Base-by-base conservation (phyloP, 176 grass and related monocot species). In the Phragmites australis region DNA sequence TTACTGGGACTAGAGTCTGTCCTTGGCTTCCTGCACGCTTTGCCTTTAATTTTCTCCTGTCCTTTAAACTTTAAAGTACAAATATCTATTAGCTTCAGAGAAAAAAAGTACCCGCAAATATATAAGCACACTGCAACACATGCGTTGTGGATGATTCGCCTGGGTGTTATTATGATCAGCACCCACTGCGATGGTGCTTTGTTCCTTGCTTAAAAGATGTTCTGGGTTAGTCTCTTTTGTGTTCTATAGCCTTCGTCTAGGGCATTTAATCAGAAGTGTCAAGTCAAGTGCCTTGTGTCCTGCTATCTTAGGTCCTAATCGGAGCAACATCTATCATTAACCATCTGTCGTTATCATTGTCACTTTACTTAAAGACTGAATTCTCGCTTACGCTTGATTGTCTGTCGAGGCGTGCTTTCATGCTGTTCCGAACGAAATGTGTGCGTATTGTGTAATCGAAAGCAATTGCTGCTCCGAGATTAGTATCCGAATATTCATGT, bases 161-260 rank as follows among this genome's bases (percentile, higher is more conserved):
- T 22, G 8, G 72, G 45, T 14, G 58, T 41, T 70, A 86, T 85
- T 70, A 82, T 89, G 72, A 26, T 40, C 72, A 26, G 56, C 72
- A 64, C 82, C 48, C 31, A 8, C 56, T 31, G 72, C 63, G 8
- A 48, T 61, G 70, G 15, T 72, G 69, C 56, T 68, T 74, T 56
- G 81, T 77, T 59, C 77, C 72, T 89, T 86, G 77, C 78, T 56
- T 65, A 43, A 21, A 82, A 85, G 72, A 72, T 76, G 58, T 79
- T 15, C 58, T 27, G 27, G 64, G 50, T 72, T 30, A 23, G 49
- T 50, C 53, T 44, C 41, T 46, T 73, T 78, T 44, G 52, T 58
- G 29, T 40, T 58, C 34, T 53, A 30, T 41, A 37, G 63, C 62
- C 76, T 70, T 76, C 63, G 53, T n/a, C 22, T 71, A 56, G 8